Base-by-base conservation (phyloP, 1,284 basidiomycete genomes). In the Stygiomarasmius scandens region DNA sequence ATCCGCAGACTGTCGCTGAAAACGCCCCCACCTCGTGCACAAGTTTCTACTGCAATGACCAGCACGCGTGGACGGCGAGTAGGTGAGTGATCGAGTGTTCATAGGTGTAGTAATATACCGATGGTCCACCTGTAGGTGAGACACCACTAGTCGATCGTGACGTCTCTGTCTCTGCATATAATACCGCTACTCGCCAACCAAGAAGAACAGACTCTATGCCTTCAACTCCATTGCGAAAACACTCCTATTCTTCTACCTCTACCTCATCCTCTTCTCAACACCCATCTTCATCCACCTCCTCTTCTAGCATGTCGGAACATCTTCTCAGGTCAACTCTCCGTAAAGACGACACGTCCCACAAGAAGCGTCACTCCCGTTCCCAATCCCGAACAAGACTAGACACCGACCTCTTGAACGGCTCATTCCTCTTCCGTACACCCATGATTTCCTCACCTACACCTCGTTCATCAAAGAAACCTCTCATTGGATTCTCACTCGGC, bases 1-100 rank as follows among this genome's bases (percentile, higher is more conserved):
- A 24, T 56, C 48, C 48, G 54, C 24, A 50, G 44, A 45, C 49
- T 56, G 12, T 56, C 54, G 24, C 25, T 56, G n/a, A 48, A 36
- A 49, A 49, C 34, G 2, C 47, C 24, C 11, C 54, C 48, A 19
- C 48, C 49, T 34, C 49, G 55, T 56, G 49, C 55, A 5, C 38
- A 41, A 19, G 38, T 48, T 16, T 25, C 48, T 22, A 47, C 46
- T 9, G 29, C 23, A 44, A n/a, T 47, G 23, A 22, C 23, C 27
- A 24, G 23, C 45, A 49, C 55, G 49, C 49, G 55, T 51, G 49
- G 41, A 25, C 46, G 44, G 20, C n/a, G 41, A 2, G 14, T 1
- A 49, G 10, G 48, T 19, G 23, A 27, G 32, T 49, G 48, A 16
- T 20, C 25, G 8, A 27, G 3, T 32, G 23, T 14, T 12, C 16